These are phyloP conservation scores for Nakazawaea molendinolei DNA, from an alignment of 805 yeast genomes.

Conservation along the genomic window DNA sequence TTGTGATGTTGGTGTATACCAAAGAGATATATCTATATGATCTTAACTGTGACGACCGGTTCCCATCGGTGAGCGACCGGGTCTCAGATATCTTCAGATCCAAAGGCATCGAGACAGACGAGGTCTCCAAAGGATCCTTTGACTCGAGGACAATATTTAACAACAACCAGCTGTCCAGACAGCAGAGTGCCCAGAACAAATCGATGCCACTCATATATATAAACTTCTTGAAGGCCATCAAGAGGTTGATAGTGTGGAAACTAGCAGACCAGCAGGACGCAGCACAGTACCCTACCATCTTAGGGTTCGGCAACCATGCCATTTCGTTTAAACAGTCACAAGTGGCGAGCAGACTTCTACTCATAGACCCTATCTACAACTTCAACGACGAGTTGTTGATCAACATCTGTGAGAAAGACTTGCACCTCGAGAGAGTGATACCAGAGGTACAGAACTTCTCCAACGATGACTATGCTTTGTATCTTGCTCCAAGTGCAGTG, in stretches of 20 bases:
- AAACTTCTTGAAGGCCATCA: conserved; percentile 43
- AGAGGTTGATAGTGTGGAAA: conserved; percentile 29
- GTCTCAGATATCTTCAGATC: neutral
- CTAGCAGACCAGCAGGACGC: conserved; percentile 23
- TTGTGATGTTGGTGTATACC: conserved; percentile 8
- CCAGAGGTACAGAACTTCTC: conserved; percentile 15
- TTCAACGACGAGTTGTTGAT: conserved; percentile 37
- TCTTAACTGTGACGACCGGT: conserved; percentile 3
- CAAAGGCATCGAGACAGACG: conserved; percentile 2
- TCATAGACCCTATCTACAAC: conserved; percentile 41
- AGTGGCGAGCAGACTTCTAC: conserved; percentile 20
- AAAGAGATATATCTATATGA: conserved; percentile 11
- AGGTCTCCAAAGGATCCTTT: conserved; percentile 9
- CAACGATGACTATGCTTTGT: conserved; percentile 32
- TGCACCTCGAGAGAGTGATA: conserved; percentile 15
- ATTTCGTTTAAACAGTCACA: conserved; percentile 18
- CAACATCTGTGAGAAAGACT: conserved; percentile 24
- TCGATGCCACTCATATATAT: conserved; percentile 25
- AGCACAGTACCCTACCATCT: conserved; percentile 26
- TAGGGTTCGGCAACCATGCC: conserved; percentile 47
- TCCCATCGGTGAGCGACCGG: neutral
- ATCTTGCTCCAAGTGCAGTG: conserved; percentile 51
- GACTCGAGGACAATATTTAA: conserved; percentile 10
- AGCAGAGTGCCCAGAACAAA: conserved; percentile 4
- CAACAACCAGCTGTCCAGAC: conserved; percentile 3